Evolutionary conservation across 305 asterid species (phyloP), one percentile per base, ranked within the genome.

Genomic region (Solanum hybrid): DNA sequence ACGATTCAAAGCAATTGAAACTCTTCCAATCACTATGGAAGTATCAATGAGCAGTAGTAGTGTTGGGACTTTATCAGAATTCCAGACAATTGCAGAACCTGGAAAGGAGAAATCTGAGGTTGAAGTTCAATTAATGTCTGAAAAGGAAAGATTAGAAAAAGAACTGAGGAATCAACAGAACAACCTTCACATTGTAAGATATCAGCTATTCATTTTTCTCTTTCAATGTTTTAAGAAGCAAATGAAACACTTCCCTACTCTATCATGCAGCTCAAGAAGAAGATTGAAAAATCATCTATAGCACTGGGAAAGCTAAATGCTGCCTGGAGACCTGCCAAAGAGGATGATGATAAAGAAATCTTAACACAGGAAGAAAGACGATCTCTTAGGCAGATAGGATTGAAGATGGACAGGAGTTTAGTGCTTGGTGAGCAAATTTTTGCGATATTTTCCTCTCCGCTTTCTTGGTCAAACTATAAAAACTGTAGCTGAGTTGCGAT

Each of bases 41-140:
- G 86, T 90, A 91, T 89, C 90, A 90, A 64, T 40, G 51, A 83
- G 91, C 92, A 89, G 93, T 78, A 92, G 95, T 61, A 61, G 13
- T 31, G 87, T 91, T 85, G 99, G 99, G 77, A 95, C 99, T 92
- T 92, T 97, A 90, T 93, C 95, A 35, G 99, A 97, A 92, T 95
- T 96, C 91, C 94, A 86, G 88, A 87, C 74, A 80, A 94, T 97
- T 93, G 94, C 96, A 87, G 89, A 42, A 82, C 90, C 67, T 83
- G 92, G 91, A 87, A 87, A 89, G 71, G 91, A 26, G 91, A 93
- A 91, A 84, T 75, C 91, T 88, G 94, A 90, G 88, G 93, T 67
- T 92, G 95, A 95, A 89, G 90, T 96, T 91, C 91, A 94, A 86
- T 91, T 96, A 91, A 96, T 93, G 92, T 93, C 95, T 86, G 95